Base-by-base conservation (phyloP, 179 eudicot species). In the Monotropa hypopitys region DNA sequence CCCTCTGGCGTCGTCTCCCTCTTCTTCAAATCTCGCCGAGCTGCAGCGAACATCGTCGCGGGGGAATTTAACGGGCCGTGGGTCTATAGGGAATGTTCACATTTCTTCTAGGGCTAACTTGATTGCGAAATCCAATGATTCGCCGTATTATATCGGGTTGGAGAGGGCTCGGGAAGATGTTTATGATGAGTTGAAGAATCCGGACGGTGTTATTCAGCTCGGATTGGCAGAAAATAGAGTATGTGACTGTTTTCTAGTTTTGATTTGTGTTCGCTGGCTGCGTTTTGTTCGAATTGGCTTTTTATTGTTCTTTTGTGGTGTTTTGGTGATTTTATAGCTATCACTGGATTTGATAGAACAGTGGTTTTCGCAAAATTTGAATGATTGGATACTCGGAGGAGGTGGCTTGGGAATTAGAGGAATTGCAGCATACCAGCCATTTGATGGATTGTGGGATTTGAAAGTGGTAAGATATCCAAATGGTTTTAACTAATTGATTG, bases 141-240 rank as follows among this genome's bases (percentile, higher is more conserved):
- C 88, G 3, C 86, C 91, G 18, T 91, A 93, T 61, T 93, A 91
- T 76, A 7, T 84, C 61, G 97, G 98, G 20, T 53, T 88, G 78
- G 89, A 88, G 53, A 83, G 84, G 82, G 87, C 23, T 9, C 4
- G 28, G 15, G 80, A 73, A 28, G 97, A 93, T 77, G 83, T 86
- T 7, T 93, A 83, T 43, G 83, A 89, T 30, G 80, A 70, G n/a
- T 51, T 77, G 16, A 78, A 7, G 45, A 91, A 90, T 79, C 92
- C 97, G 4, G 63, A 85, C 54, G 97, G 97, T 28, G 72, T 93
- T 69, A 79, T 93, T 81, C 91, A 93, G 80, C 94, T 93, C 72
- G 96, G 97, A 20, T 70, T 91, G 69, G 83, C 97, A 1, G 98
- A 93, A 85, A 93, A 93, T 79, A 76, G 86, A 87, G 94, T 93